Evolutionary conservation across 1,284 basidiomycete genomes (phyloP).

Genomic region (Mycosarcoma maydis): DNA sequence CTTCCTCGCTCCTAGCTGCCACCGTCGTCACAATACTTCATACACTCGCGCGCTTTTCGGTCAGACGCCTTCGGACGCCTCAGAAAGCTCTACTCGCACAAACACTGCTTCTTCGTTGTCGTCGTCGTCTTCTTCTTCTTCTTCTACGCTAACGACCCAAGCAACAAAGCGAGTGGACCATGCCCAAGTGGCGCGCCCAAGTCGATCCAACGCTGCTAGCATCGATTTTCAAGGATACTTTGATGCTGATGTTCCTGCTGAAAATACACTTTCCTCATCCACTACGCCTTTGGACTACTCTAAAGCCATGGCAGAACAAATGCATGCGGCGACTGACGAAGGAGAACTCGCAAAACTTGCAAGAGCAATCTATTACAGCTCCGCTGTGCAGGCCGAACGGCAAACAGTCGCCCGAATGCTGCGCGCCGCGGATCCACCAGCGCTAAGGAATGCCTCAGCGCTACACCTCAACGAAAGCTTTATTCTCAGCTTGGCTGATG

Average conservation of each 20-base stretch:
- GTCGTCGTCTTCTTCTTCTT: not conserved
- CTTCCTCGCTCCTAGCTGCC: slow-evolving; percentile 23
- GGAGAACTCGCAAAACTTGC: not conserved
- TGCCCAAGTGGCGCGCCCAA: no score
- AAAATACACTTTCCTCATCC: no score
- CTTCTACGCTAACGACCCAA: not conserved
- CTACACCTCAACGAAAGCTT: slow-evolving; percentile 14
- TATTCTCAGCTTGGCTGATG: not conserved
- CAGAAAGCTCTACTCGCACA: not conserved
- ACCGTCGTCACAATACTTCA: slow-evolving; percentile 9
- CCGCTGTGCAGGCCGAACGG: slow-evolving; percentile 10
- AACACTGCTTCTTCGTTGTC: not conserved
- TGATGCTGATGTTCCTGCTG: not conserved
- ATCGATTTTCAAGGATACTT: slow-evolving; percentile 13
- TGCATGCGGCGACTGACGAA: not conserved
- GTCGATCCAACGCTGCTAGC: not conserved
- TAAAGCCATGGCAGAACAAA: not conserved
- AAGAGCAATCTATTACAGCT: slow-evolving; percentile 1
- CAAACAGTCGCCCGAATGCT: not conserved
- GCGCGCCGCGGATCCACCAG: not conserved
- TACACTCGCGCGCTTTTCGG: not conserved
- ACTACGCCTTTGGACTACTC: no score
- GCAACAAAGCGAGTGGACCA: not conserved
- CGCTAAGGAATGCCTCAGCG: not conserved
- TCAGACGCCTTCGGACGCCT: not conserved